Conservation (phyloP, 257 asterid genomes). For the Fraxinus pennsylvanica region DNA sequence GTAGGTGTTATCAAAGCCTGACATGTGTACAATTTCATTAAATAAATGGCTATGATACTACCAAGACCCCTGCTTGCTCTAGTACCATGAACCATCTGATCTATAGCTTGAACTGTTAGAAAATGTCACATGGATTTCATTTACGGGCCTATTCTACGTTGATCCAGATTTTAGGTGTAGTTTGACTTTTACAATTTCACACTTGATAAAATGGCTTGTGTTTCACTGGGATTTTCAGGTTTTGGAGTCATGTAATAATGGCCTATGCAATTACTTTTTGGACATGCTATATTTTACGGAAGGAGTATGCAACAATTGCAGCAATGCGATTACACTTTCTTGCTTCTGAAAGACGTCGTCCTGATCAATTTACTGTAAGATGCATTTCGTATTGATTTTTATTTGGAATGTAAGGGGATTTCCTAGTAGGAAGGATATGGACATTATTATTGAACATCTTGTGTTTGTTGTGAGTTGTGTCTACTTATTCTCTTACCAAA, state of each 20-base stretch:
- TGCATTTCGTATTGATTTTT: conserved; percentile 22
- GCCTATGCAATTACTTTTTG: conserved; percentile 85
- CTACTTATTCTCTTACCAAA: neutral
- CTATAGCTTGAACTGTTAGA: neutral
- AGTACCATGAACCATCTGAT: neutral
- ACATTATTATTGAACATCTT: neutral
- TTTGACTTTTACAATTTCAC: conserved; percentile 18
- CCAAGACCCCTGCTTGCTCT: neutral
- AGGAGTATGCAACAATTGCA: conserved; percentile 75
- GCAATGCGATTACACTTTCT: conserved; percentile 87
- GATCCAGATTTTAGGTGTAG: neutral
- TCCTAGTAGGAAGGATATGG: neutral
- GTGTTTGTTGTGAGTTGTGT: conserved; percentile 9
- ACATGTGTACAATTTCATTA: neutral
- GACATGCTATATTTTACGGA: conserved; percentile 74
- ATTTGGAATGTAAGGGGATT: conserved; percentile 6
- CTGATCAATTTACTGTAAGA: conserved; percentile 87
- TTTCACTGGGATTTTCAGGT: conserved; percentile 48
- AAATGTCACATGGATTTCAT: neutral
- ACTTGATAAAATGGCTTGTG: conserved; percentile 22
- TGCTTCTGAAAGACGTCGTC: conserved; percentile 85
- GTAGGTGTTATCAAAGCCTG: neutral
- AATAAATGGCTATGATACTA: neutral
- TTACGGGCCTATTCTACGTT: neutral
- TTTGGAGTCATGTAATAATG: conserved; percentile 88